phyloP scores from a whole-genome alignment of 176 grass and related monocot species.

The Triticum turgidum region DNA sequence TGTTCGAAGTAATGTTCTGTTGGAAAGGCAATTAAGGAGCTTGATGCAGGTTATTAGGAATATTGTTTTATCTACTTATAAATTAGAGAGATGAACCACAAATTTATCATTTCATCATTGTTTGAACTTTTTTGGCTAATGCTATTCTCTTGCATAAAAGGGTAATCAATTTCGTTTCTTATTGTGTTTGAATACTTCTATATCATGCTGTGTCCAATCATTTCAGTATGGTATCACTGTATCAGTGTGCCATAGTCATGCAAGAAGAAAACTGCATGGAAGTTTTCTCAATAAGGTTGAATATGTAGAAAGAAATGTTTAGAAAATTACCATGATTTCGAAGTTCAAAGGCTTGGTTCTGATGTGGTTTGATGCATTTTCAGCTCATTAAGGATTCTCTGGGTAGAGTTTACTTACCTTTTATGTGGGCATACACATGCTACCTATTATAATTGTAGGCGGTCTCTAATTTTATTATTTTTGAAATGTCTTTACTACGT shows the following conservation, averaged over 20 bases:
- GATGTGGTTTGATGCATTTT: not conserved
- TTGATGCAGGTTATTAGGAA: slow-evolving; percentile 7
- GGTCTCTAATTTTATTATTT: not conserved
- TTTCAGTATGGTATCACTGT: not conserved
- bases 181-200: not conserved
- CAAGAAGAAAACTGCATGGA: not conserved
- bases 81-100: not conserved
- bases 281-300: not conserved
- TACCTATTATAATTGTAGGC: not conserved
- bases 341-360: not conserved
- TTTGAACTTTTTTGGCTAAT: not conserved
- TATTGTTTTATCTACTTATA: not conserved
- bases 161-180: not conserved
- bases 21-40: slow-evolving; percentile 32
- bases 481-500: not conserved
- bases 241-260: not conserved
- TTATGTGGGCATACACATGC: not conserved
- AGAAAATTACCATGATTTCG: not conserved
- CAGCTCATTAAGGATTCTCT: slow-evolving; percentile 8
- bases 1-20: slow-evolving; percentile 29
- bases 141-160: not conserved
- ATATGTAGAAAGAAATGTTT: not conserved
- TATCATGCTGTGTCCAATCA: not conserved
- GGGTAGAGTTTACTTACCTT: not conserved
- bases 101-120: not conserved